Percentiles rank a stretch among this genome's conserved stretches.
Conservation (phyloP, 192 early-diverging fungal species). For the Chytriomyces sp. region DNA sequence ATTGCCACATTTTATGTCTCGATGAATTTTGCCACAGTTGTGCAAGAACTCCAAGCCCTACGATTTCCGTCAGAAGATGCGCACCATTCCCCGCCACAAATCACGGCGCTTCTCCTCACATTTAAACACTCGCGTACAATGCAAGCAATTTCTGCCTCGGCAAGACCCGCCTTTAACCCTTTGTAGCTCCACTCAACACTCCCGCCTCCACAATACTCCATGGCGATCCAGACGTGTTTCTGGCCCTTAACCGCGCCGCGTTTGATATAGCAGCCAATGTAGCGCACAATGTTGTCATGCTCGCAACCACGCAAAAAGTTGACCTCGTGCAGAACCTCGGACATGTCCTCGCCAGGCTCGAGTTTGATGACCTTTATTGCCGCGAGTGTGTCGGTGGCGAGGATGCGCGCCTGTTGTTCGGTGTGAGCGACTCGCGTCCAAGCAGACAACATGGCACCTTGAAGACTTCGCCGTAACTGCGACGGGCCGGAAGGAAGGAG, state of each 20-base stretch:
- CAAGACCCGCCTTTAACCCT: slow-evolving; percentile 37
- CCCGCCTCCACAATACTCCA: slow-evolving; percentile 69
- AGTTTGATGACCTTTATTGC: slow-evolving; percentile 64
- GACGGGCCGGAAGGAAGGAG: background rate
- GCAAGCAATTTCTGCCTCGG: slow-evolving; percentile 46
- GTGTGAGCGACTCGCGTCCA: background rate
- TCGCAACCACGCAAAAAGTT: slow-evolving; percentile 59
- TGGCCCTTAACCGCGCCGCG: slow-evolving; percentile 51
- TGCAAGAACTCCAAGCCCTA: slow-evolving; percentile 59
- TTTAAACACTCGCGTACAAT: slow-evolving; percentile 51
- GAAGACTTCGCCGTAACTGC: slow-evolving; percentile 61
- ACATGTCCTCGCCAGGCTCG: slow-evolving; percentile 59
- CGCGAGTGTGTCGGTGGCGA: slow-evolving; percentile 40
- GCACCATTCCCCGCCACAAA: background rate
- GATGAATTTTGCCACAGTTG: slow-evolving; percentile 53
- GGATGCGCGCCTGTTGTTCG: slow-evolving; percentile 38
- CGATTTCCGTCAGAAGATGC: slow-evolving; percentile 4
- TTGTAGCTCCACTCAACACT: slow-evolving; percentile 57
- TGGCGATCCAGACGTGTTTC: slow-evolving; percentile 53
- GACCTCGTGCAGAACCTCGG: slow-evolving; percentile 63
- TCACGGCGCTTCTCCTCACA: slow-evolving; percentile 23
- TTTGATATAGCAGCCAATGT: slow-evolving; percentile 61
- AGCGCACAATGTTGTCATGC: slow-evolving; percentile 57
- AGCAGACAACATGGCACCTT: slow-evolving; percentile 35
- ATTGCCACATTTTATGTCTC: slow-evolving; percentile 96